These are phyloP conservation scores for Fusarium tanahbumbuense DNA, from an alignment of 2,329 filamentous ascomycete genomes.

Conservation along the genomic window DNA sequence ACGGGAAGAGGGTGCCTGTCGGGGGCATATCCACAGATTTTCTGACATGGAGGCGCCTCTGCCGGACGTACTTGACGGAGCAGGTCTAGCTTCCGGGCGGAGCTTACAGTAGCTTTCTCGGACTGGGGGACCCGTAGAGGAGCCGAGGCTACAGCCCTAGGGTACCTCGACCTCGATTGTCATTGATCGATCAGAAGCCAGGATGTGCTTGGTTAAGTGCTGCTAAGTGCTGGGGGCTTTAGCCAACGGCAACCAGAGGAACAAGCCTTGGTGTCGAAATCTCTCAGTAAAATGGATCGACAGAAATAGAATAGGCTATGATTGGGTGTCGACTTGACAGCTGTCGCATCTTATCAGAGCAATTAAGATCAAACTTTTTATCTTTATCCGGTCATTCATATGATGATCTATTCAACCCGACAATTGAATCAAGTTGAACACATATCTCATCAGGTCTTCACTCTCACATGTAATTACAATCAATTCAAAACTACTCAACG, in stretches of 20 bases:
- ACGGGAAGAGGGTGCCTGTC: slow-evolving; percentile 2
- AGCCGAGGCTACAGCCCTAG: slow-evolving; percentile 14
- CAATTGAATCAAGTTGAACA: too few relatives aligned
- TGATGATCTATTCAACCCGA: background rate
- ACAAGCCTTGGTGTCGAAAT: slow-evolving; percentile 7
- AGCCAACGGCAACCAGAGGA: slow-evolving; percentile 18
- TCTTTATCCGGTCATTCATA: background rate
- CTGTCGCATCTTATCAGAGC: slow-evolving; percentile 16
- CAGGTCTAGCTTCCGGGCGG: slow-evolving; percentile 25
- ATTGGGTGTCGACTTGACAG: slow-evolving; percentile 25
- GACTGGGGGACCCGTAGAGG: slow-evolving; percentile 2
- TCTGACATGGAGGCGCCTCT: slow-evolving; percentile 2
- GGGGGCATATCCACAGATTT: background rate
- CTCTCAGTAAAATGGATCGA: slow-evolving; percentile 10
- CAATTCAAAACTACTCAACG: background rate
- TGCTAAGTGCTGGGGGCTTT: background rate
- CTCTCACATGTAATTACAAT: background rate
- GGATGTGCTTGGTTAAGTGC: slow-evolving; percentile 15
- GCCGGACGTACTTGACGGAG: slow-evolving; percentile 1
- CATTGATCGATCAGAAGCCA: slow-evolving; percentile 28
- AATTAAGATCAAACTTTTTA: slow-evolving; percentile 1
- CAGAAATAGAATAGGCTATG: background rate
- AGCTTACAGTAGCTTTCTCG: background rate
- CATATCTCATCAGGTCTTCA: too few relatives aligned
- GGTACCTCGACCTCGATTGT: slow-evolving; percentile 12